A percentile compares a stretch with the other conserved stretches of the same genome.
Evolutionary conservation across 2,329 filamentous ascomycete species (phyloP).

Genomic region (Curvularia hawaiiensis): DNA sequence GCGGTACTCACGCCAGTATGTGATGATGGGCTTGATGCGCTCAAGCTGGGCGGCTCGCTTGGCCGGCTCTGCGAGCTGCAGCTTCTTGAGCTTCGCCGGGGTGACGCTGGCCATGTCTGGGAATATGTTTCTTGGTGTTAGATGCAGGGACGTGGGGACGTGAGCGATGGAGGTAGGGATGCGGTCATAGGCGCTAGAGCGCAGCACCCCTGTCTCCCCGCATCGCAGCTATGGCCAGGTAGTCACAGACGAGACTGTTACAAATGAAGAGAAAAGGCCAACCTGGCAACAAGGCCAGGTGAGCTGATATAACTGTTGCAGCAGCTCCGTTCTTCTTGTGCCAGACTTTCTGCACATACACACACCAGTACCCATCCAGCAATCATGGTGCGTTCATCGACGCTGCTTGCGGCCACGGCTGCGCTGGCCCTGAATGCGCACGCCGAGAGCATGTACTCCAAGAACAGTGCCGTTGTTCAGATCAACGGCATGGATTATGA

Average conservation of each 20-base stretch:
- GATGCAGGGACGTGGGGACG: conserved; percentile 1
- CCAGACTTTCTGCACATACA: conserved; percentile 7
- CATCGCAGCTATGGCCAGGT: conserved; percentile 17
- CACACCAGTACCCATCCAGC: conserved; percentile 8
- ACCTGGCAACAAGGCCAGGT: conserved; percentile 25
- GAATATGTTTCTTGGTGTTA: neutral
- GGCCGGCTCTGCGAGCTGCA: conserved; percentile 84
- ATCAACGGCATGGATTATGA: conserved; percentile 80
- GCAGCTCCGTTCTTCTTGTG: conserved; percentile 9
- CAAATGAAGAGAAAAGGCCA: conserved; percentile 16
- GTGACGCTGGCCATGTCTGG: conserved; percentile 70
- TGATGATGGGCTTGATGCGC: conserved; percentile 79
- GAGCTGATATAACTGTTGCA: conserved; percentile 15
- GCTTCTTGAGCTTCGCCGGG: conserved; percentile 74
- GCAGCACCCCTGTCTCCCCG: conserved; percentile 15
- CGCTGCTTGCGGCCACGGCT: conserved; percentile 59
- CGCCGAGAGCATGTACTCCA: conserved; percentile 78
- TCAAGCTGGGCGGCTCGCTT: conserved; percentile 84
- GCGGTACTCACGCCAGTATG: conserved; percentile 85
- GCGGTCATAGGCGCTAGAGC: conserved; percentile 17
- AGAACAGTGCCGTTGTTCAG: conserved; percentile 85
- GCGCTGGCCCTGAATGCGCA: conserved; percentile 70
- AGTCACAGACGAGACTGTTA: conserved; percentile 9
- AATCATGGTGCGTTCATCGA: conserved; percentile 44
- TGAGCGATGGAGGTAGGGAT: conserved; percentile 6